Conservation (phyloP, 1,284 basidiomycete species). For the Cutaneotrichosporon sp. region DNA sequence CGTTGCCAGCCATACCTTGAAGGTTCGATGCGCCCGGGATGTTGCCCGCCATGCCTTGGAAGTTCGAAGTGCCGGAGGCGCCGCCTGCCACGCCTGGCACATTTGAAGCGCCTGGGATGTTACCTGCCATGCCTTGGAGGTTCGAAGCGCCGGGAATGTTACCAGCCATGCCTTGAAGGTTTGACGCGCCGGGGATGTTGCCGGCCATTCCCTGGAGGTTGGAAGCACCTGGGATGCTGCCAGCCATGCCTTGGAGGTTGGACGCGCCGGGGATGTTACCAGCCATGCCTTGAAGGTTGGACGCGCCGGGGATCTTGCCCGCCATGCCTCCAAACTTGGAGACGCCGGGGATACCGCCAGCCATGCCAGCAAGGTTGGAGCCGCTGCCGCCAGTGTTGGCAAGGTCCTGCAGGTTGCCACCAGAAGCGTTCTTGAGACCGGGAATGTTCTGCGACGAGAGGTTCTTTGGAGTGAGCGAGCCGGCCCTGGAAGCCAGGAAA, state of each 20-base stretch:
- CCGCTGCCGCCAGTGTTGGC: neutral
- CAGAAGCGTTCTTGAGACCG: neutral
- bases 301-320: neutral
- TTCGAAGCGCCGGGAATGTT: neutral
- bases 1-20: conserved; percentile 3
- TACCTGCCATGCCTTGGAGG: conserved; percentile 1
- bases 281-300: neutral
- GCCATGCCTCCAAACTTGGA: conserved; percentile 1
- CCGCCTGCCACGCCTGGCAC: neutral
- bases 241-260: conserved; percentile 4
- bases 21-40: neutral
- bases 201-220: neutral
- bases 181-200: neutral
- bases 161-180: neutral
- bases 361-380: neutral
- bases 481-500: neutral
- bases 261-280: neutral
- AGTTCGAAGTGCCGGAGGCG: neutral
- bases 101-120: neutral
- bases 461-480: neutral
- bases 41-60: neutral
- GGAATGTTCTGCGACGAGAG: neutral
- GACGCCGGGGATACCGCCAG: conserved; percentile 1
- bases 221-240: neutral
- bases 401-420: conserved; percentile 1